phyloP scores from a whole-genome alignment of 2,329 filamentous ascomycete genomes.

The Pseudogymnoascus sp. region DNA sequence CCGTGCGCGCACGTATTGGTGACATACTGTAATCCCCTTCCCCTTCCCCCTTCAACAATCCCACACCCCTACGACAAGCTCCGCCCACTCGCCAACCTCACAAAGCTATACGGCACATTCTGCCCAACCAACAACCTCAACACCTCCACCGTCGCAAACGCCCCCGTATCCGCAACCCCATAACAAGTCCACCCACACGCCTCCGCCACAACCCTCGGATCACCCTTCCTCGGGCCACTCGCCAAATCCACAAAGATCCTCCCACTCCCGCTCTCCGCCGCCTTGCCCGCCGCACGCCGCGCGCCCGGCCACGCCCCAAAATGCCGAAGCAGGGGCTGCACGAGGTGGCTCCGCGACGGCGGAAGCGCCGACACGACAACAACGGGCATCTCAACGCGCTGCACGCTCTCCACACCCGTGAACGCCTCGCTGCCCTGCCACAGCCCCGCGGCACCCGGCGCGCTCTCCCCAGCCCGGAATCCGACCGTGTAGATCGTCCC shows the following conservation, averaged over 20 bases:
- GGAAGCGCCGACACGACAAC: slow-evolving; percentile 74
- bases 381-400: slow-evolving; percentile 71
- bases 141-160: slow-evolving; percentile 79
- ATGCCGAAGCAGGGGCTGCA: slow-evolving; percentile 69
- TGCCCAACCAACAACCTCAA: slow-evolving; percentile 72
- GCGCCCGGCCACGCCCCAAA: slow-evolving; percentile 44
- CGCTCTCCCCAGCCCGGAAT: slow-evolving; percentile 51
- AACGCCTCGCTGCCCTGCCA: slow-evolving; percentile 54
- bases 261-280: slow-evolving; percentile 29
- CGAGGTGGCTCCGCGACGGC: slow-evolving; percentile 69
- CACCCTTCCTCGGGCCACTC: slow-evolving; percentile 53
- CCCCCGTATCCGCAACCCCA: slow-evolving; percentile 69
- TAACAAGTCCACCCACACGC: slow-evolving; percentile 74
- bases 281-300: slow-evolving; percentile 31
- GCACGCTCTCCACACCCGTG: slow-evolving; percentile 69
- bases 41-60: not conserved
- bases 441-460: not conserved
- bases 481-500: slow-evolving; percentile 79
- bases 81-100: slow-evolving; percentile 61
- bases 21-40: not conserved
- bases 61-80: slow-evolving; percentile 35
- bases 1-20: not conserved
- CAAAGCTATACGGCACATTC: slow-evolving; percentile 84
- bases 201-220: slow-evolving; percentile 63
- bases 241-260: slow-evolving; percentile 80